These are phyloP conservation scores for Leucosporidium scottii DNA, from an alignment of 768 basidiomycete species.

Conservation along the genomic window DNA sequence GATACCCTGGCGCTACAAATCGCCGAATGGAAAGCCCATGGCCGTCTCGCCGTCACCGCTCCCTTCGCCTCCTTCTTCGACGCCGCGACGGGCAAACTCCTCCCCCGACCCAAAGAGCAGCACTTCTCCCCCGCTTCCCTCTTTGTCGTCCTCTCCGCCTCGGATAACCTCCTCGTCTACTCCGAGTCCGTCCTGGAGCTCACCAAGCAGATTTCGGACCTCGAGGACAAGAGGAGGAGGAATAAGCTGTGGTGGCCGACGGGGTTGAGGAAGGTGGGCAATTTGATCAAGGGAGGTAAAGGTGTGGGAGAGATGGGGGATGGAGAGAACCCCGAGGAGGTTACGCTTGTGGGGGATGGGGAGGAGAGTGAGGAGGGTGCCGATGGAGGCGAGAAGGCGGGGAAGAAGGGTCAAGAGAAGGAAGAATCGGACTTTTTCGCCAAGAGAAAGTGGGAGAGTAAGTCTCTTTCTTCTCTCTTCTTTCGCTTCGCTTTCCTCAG, in stretches of 20 bases:
- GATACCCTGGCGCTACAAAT: constrained; percentile 30
- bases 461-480: not conserved
- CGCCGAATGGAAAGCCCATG: constrained; percentile 32
- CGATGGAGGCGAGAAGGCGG: constrained; percentile 1
- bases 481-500: not conserved
- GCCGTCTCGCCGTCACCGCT: constrained; percentile 45
- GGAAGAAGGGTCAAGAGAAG: constrained; percentile 21
- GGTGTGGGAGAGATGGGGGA: not conserved
- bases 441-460: no score
- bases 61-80: constrained; percentile 48
- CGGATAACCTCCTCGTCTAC: constrained; percentile 47
- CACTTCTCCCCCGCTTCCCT: constrained; percentile 44
- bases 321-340: constrained; percentile 7
- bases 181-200: constrained; percentile 44
- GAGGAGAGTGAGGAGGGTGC: constrained; percentile 4
- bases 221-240: constrained; percentile 43
- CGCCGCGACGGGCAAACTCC: constrained; percentile 32
- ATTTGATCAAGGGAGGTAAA: constrained; percentile 30
- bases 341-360: constrained; percentile 3
- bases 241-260: constrained; percentile 52
- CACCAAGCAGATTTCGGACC: constrained; percentile 44
- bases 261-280: constrained; percentile 44
- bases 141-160: constrained; percentile 52
- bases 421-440: no score
- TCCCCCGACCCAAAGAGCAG: constrained; percentile 2